A percentile compares a stretch with the other conserved stretches of the same genome.
Evolutionary conservation across 768 basidiomycete genomes (phyloP).

Genomic region (Tephrocybe sp.): DNA sequence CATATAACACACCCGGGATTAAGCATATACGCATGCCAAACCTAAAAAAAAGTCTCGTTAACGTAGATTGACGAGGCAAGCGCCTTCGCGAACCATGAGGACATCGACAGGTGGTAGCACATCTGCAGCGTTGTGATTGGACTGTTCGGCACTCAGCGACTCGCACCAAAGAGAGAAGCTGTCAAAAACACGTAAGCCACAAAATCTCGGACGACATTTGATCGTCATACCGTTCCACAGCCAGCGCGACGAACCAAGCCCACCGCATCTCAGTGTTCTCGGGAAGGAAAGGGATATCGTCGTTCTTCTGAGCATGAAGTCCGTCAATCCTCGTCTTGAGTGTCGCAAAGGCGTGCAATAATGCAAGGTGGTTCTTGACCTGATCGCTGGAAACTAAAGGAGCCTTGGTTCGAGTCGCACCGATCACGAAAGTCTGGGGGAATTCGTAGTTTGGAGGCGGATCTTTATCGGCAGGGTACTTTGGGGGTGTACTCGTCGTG

Average conservation of each 20-base stretch:
- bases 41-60: neutral
- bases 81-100: constrained; percentile 36
- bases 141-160: constrained; percentile 5
- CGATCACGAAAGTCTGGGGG: constrained; percentile 30
- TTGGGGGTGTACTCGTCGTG: too few relatives aligned
- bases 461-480: neutral
- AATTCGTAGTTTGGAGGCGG: constrained; percentile 28
- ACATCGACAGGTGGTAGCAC: constrained; percentile 36
- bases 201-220: constrained; percentile 24
- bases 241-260: constrained; percentile 36
- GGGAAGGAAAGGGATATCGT: constrained; percentile 14
- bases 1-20: neutral
- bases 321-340: constrained; percentile 26
- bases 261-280: constrained; percentile 27
- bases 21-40: constrained; percentile 4
- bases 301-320: neutral
- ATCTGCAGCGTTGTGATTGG: constrained; percentile 7
- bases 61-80: neutral
- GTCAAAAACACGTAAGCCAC: neutral
- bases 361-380: constrained; percentile 33
- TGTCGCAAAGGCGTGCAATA: constrained; percentile 31
- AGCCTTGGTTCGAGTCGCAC: constrained; percentile 17
- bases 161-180: constrained; percentile 9
- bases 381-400: constrained; percentile 29
- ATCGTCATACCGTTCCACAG: constrained; percentile 33